Evolutionary conservation across 352 stramenopile genomes (phyloP), one percentile per base, ranked within the genome.

Genomic region (Globisporangium ultimum): DNA sequence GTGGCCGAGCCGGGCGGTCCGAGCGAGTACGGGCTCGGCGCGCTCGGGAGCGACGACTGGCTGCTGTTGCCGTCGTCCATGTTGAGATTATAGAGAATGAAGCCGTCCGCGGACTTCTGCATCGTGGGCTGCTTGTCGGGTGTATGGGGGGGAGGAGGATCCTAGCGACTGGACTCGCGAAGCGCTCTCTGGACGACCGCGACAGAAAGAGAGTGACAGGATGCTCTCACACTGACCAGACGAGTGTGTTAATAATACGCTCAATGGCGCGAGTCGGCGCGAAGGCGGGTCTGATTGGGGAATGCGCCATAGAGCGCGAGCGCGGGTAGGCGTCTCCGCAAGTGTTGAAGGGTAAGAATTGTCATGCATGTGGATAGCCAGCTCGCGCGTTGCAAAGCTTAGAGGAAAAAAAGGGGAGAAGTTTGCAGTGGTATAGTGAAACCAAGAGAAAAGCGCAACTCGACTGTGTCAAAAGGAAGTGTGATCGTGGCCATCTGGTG

Each of bases 1-100:
- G 52, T 71, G 52, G 2, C 64, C 48, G 45, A 72, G 14, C 59
- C 60, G 13, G 41, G 57, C 54, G 28, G 46, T 36, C 18, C 18
- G 46, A 51, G 46, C 18, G 47, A 52, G 47, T 79, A 60, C 36
- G 71, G 64, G 24, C 68, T 78, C 17, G 77, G 60, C 46, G 72
- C 68, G 36, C 71, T 78, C 7, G 61, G 67, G 32, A 66, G 57
- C 34, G 70, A 72, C 49, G 55, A 71, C 55, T 74, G 24, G 22
- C 76, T 72, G 40, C 69, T 79, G 47, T 53, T 62, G 50, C 67
- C 66, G 60, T 79, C 70, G 57, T 79, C 74, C 60, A 80, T 76
- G 69, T 61, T 77, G 46, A 62, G 48, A 62, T 76, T 72, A 47
- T 80, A 78, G 53, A 77, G 62, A 49, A 68, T 61, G 60, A 80